Evolutionary conservation across 2,329 filamentous ascomycete genomes (phyloP).

Genomic region (Diplodia seriata): DNA sequence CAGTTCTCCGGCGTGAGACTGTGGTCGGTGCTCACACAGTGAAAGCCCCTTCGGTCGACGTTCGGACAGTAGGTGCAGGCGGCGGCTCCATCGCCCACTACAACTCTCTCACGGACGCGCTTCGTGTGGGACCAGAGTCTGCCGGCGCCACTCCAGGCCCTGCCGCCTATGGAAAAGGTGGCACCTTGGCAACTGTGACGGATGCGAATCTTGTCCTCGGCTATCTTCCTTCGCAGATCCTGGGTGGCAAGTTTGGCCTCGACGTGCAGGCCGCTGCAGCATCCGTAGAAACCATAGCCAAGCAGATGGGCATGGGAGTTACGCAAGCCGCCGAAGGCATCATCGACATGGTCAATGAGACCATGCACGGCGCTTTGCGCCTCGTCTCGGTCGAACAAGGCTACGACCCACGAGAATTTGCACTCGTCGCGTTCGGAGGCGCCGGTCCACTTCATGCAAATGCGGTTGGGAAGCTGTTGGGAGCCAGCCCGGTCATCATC

Average conservation of each 20-base stretch:
- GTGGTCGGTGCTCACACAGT: conserved; percentile 55
- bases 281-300: conserved; percentile 54
- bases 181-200: conserved; percentile 56
- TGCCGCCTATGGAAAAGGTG: conserved; percentile 58
- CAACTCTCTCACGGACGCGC: conserved; percentile 55
- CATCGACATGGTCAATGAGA: conserved; percentile 59
- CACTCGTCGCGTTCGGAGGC: conserved; percentile 59
- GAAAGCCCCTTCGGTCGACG: conserved; percentile 57
- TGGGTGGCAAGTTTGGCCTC: conserved; percentile 56
- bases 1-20: conserved; percentile 56
- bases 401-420: conserved; percentile 59
- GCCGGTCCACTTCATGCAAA: conserved; percentile 61
- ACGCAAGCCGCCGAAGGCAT: conserved; percentile 57
- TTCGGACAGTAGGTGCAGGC: conserved; percentile 58
- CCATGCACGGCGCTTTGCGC: conserved; percentile 59
- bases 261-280: conserved; percentile 52
- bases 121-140: conserved; percentile 60
- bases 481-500: conserved; percentile 61
- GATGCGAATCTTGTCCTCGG: conserved; percentile 59
- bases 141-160: conserved; percentile 58
- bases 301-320: conserved; percentile 54
- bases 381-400: conserved; percentile 61
- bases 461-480: conserved; percentile 57
- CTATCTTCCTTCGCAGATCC: conserved; percentile 55
- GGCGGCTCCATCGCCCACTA: conserved; percentile 59